phyloP scores from a whole-genome alignment of 2,329 filamentous ascomycete species.

The Tolypocladium capitatum region DNA sequence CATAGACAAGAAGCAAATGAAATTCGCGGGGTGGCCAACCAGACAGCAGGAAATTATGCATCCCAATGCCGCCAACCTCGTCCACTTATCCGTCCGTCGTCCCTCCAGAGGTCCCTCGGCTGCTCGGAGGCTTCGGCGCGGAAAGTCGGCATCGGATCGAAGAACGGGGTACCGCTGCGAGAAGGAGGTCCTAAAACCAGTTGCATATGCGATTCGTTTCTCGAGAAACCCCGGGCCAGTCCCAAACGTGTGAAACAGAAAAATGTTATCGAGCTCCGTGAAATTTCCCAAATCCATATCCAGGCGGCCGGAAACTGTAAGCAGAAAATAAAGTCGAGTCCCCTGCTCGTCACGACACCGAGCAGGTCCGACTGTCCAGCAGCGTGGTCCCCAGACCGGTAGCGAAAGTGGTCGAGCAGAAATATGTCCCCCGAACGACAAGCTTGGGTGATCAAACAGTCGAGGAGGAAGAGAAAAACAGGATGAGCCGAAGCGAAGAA shows the following conservation, averaged over 20 bases:
- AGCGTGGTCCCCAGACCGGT: not conserved
- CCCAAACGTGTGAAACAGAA: conserved; percentile 6
- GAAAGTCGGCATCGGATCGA: not conserved
- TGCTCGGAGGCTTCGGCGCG: not conserved
- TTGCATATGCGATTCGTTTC: not conserved
- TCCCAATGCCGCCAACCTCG: not conserved
- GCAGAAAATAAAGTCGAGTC: too few relatives aligned
- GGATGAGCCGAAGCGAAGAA: too few relatives aligned
- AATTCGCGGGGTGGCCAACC: not conserved
- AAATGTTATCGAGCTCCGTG: conserved; percentile 6
- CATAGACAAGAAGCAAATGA: not conserved
- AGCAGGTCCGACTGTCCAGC: not conserved
- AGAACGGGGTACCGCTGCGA: not conserved
- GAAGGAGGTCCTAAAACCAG: not conserved
- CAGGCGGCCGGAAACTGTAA: not conserved
- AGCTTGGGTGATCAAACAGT: conserved; percentile 2
- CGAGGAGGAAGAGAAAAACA: too few relatives aligned
- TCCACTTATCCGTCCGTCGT: not conserved
- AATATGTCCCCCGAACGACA: not conserved
- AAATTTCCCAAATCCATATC: not conserved
- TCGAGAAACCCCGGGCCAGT: not conserved
- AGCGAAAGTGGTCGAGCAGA: conserved; percentile 2
- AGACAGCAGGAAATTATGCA: not conserved
- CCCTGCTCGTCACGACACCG: not conserved
- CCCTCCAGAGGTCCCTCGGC: not conserved